These are phyloP conservation scores for Colletotrichum navitas DNA, from an alignment of 2,329 filamentous ascomycete species.

Conservation along the genomic window DNA sequence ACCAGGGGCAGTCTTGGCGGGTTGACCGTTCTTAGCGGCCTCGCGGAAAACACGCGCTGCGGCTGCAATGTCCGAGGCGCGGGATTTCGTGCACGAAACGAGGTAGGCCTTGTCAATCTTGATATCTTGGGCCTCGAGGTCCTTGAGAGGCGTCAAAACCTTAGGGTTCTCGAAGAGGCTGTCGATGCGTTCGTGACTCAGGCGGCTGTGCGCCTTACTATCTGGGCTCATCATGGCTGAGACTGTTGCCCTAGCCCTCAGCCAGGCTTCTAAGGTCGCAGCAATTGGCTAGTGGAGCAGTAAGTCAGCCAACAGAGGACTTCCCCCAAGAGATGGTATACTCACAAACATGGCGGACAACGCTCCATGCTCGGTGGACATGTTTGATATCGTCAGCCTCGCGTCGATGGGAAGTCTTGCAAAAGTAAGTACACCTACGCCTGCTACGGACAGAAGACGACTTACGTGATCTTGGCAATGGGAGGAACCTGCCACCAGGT, in stretches of 20 bases:
- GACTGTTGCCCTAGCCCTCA: constrained; percentile 80
- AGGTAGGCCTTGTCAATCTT: constrained; percentile 86
- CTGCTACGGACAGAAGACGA: neutral
- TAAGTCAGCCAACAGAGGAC: constrained; percentile 52
- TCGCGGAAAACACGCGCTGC: constrained; percentile 89
- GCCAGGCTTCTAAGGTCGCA: constrained; percentile 76
- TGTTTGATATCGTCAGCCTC: constrained; percentile 81
- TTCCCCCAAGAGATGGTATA: constrained; percentile 44
- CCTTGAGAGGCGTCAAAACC: constrained; percentile 79
- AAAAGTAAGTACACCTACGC: neutral
- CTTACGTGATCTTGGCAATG: constrained; percentile 77
- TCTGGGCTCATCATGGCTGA: constrained; percentile 71
- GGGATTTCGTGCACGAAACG: constrained; percentile 89
- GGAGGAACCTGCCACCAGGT: constrained; percentile 95
- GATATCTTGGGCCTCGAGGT: constrained; percentile 81
- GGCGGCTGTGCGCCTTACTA: constrained; percentile 65
- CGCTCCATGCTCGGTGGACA: constrained; percentile 87
- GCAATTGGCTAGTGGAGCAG: constrained; percentile 81
- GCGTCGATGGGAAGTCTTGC: constrained; percentile 73
- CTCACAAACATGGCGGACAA: constrained; percentile 51
- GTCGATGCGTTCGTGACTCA: constrained; percentile 81
- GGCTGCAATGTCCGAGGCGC: constrained; percentile 83
- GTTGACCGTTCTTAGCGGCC: constrained; percentile 73
- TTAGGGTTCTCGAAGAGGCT: constrained; percentile 80
- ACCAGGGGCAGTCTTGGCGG: constrained; percentile 78